Evolutionary conservation across 1,139 yeast genomes (phyloP).

Genomic region (Meyerozyma smithsonii): DNA sequence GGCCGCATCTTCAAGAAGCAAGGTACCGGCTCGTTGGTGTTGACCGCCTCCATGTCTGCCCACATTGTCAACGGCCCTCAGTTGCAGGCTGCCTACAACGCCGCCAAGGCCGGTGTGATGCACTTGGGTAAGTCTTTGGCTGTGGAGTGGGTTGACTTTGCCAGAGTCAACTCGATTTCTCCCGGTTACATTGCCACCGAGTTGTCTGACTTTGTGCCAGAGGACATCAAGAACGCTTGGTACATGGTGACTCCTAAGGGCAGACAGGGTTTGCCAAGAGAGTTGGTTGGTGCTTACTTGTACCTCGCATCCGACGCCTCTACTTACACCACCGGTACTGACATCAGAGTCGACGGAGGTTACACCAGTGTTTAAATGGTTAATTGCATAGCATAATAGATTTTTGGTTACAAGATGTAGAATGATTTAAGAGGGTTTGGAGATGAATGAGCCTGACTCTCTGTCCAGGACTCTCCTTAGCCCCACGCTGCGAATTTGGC

Average conservation of each 20-base stretch:
- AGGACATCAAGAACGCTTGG: conserved; percentile 16
- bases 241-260: conserved; percentile 19
- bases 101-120: conserved; percentile 33
- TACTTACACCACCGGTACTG: conserved; percentile 43
- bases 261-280: conserved; percentile 19
- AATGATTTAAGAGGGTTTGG: too few relatives aligned
- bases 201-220: conserved; percentile 19
- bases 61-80: conserved; percentile 64
- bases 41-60: conserved; percentile 64
- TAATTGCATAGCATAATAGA: conserved; percentile 3
- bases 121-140: conserved; percentile 29
- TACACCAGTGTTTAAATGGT: conserved; percentile 29
- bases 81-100: conserved; percentile 57
- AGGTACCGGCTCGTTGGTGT: conserved; percentile 48
- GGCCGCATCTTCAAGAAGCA: conserved; percentile 36
- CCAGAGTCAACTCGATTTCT: conserved; percentile 29
- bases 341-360: conserved; percentile 45
- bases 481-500: too few relatives aligned
- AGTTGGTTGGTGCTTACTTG: conserved; percentile 21
- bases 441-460: too few relatives aligned
- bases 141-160: conserved; percentile 29
- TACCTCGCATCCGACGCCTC: conserved; percentile 27
- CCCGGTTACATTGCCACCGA: conserved; percentile 29
- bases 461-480: neutral
- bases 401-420: too few relatives aligned